Percentiles rank a stretch among this genome's conserved stretches.
Evolutionary conservation across 2,329 filamentous ascomycete genomes (phyloP).

Genomic region (Sclerotiophoma versabilis): DNA sequence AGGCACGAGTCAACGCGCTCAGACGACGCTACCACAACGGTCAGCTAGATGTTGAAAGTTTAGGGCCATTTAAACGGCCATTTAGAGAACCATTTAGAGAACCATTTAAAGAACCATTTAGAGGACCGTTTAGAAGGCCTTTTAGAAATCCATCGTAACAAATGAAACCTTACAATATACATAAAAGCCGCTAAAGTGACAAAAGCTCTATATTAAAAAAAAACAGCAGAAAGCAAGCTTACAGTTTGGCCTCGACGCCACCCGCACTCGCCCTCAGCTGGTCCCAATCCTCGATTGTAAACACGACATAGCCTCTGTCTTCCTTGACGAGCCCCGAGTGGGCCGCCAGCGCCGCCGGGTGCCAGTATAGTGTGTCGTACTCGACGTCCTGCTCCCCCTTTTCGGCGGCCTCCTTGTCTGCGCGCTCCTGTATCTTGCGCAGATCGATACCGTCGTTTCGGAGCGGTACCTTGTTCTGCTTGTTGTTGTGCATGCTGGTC

Average conservation of each 20-base stretch:
- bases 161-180: background rate
- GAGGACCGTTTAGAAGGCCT: too few relatives aligned
- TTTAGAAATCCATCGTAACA: too few relatives aligned
- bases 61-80: too few relatives aligned
- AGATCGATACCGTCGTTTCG: conserved; percentile 72
- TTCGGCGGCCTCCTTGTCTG: conserved; percentile 47
- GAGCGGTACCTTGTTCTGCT: conserved; percentile 78
- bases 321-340: conserved; percentile 48
- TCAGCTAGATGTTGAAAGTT: background rate
- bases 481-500: conserved; percentile 76
- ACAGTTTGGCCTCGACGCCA: conserved; percentile 27
- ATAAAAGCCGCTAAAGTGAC: background rate
- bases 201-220: background rate
- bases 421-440: conserved; percentile 51
- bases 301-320: conserved; percentile 62
- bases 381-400: conserved; percentile 40
- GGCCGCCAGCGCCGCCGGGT: conserved; percentile 45
- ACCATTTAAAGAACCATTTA: too few relatives aligned
- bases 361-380: conserved; percentile 60
- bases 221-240: conserved; percentile 2
- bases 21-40: background rate
- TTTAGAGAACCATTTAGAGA: too few relatives aligned
- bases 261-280: conserved; percentile 50
- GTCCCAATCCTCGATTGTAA: conserved; percentile 66
- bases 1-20: background rate